phyloP scores from a whole-genome alignment of 2,329 filamentous ascomycete species.

The Trichoderma semiorbis region DNA sequence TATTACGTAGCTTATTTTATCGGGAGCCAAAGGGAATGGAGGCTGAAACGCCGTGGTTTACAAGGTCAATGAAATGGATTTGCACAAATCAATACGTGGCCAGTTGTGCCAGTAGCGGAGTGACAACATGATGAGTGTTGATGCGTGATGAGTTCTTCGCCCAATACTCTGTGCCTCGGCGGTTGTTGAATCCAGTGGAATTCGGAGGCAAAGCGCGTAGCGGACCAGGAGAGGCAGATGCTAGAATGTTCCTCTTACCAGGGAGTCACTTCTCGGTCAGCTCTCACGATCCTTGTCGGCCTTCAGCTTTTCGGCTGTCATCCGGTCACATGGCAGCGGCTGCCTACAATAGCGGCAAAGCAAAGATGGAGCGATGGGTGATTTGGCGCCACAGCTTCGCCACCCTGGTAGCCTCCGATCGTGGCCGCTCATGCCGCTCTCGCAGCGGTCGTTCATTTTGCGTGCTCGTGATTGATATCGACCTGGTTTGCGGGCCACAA shows the following conservation, averaged over 20 bases:
- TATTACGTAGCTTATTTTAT: constrained; percentile 19
- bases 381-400: constrained; percentile 9
- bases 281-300: neutral
- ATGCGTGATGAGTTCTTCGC: neutral
- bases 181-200: too few relatives aligned
- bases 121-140: neutral
- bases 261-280: constrained; percentile 10
- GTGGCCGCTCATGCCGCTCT: neutral
- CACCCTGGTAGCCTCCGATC: neutral
- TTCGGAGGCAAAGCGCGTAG: neutral
- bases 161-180: neutral
- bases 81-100: neutral
- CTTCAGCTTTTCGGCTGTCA: neutral
- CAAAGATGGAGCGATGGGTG: neutral
- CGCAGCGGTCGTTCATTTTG: neutral
- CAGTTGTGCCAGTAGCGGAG: neutral
- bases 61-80: constrained; percentile 16
- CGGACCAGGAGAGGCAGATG: neutral
- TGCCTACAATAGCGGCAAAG: constrained; percentile 8
- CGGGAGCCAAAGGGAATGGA: constrained; percentile 15
- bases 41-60: constrained; percentile 15
- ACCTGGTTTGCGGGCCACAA: neutral
- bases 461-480: neutral
- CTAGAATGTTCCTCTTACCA: neutral
- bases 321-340: constrained; percentile 8